Percentiles rank a stretch among this genome's conserved stretches.
Evolutionary conservation across 495 filamentous ascomycete species (phyloP).

Genomic region (Xylaria telfairii): DNA sequence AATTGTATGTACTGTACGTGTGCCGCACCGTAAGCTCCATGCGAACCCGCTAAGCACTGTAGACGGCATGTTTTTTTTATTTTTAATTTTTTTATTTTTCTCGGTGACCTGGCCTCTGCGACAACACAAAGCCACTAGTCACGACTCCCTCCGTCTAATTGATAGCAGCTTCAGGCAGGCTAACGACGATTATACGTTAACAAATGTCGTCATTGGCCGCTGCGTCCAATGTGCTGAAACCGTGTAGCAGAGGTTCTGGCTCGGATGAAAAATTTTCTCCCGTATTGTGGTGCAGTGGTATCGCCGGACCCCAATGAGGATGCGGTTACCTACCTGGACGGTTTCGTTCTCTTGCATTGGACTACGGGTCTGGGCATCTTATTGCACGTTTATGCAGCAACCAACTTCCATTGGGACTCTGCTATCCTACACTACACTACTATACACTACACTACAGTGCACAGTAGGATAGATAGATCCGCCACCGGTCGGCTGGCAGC

Average conservation of each 20-base stretch:
- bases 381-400: conserved; percentile 13
- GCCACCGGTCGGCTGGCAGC: conserved; percentile 14
- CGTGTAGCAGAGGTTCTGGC: background rate
- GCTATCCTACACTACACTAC: background rate
- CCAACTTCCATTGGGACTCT: background rate
- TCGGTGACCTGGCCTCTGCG: background rate
- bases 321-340: background rate
- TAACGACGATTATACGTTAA: background rate
- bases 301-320: conserved; percentile 12
- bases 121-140: conserved; percentile 4
- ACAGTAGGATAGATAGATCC: background rate
- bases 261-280: conserved; percentile 10
- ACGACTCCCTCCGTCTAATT: conserved; percentile 16
- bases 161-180: background rate
- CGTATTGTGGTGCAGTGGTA: conserved; percentile 10
- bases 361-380: background rate
- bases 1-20: too few species aligned
- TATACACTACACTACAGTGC: background rate
- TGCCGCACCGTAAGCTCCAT: too few species aligned
- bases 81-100: too few species aligned
- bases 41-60: too few species aligned
- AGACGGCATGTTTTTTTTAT: too few species aligned
- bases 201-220: conserved; percentile 8
- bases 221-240: conserved; percentile 9
- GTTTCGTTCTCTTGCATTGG: background rate